Base-by-base conservation (phyloP, 768 basidiomycete genomes). In the Fomitopsis serialis region DNA sequence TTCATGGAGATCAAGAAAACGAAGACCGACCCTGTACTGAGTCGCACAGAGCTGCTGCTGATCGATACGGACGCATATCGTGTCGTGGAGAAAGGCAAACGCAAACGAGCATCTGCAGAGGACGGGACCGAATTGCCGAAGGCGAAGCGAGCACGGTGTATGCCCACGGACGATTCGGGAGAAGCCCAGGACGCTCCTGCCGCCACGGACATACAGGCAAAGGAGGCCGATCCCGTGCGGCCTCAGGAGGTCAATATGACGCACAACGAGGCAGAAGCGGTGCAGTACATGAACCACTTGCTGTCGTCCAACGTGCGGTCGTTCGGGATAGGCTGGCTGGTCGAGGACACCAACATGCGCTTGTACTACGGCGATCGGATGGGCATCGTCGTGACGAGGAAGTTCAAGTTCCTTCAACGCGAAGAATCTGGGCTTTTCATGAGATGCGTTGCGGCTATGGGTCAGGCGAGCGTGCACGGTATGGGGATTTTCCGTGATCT, bases 291-390 rank as follows among this genome's bases (percentile, higher is more conserved):
- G 40, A 27, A 52, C 42, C 24, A 52, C 23, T 11, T 46, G 25
- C 5, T 48, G 46, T 48, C 54, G 2, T 37, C 50, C 54, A 21
- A 27, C 8, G 21, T 50, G 17, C 48, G 54, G 23, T 42, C 54
- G 12, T 50, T 50, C 21, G 47, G n/a, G 19, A 29, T 35, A 2
- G 54, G 54, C 27, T 44, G 40, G 17, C n/a, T 50, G 22, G 27
- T 54, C 15, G 15, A 45, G 15, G 40, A 54, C 34, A 49, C 15
- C 13, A 19, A 21, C 3, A 50, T 54, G 9, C 12, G 15, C n/a
- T 40, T 54, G 32, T 54, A 48, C 48, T 54, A 54, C 35, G 36
- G 13, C 11, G 54, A 54, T 24, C 48, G 48, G 22, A 54, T 54
- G 45, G 54, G 54, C 19, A 17, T 54, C 24, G 27, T 54, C 36